Percentiles rank a stretch among this genome's conserved stretches.
These are phyloP conservation scores for Agarophyton chilense DNA, from an alignment of 23 red algal genomes.

Conservation along the genomic window DNA sequence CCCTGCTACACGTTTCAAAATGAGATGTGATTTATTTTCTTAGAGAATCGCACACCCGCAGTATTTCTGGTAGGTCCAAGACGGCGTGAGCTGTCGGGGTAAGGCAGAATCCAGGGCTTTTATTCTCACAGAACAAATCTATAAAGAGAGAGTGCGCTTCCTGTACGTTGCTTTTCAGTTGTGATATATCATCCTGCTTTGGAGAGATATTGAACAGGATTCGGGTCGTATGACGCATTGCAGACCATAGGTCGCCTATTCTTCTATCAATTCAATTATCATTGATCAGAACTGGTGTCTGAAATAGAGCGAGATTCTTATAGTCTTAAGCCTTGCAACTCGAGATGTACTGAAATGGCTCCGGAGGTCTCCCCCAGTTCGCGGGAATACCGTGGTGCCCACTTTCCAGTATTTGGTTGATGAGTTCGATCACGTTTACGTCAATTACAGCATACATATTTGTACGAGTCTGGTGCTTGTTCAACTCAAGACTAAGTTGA, in stretches of 20 bases:
- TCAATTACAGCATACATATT: neutral
- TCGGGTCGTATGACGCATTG: neutral
- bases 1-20: neutral
- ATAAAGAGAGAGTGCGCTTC: neutral
- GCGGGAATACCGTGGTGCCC: neutral
- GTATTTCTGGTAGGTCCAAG: neutral
- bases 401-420: neutral
- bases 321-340: neutral
- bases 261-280: neutral
- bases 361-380: neutral
- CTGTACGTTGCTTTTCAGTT: neutral
- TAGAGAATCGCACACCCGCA: neutral
- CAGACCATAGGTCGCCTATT: neutral
- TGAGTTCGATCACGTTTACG: neutral
- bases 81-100: conserved; percentile 1
- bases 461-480: neutral
- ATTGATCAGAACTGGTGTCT: neutral
- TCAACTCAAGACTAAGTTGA: neutral
- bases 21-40: neutral
- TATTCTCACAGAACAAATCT: neutral
- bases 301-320: neutral
- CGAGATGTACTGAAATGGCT: neutral
- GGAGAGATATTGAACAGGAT: neutral
- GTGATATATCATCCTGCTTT: neutral
- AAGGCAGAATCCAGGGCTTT: neutral